phyloP scores from a whole-genome alignment of 2,329 filamentous ascomycete genomes.

The Gnomoniopsis smithogilvyi region DNA sequence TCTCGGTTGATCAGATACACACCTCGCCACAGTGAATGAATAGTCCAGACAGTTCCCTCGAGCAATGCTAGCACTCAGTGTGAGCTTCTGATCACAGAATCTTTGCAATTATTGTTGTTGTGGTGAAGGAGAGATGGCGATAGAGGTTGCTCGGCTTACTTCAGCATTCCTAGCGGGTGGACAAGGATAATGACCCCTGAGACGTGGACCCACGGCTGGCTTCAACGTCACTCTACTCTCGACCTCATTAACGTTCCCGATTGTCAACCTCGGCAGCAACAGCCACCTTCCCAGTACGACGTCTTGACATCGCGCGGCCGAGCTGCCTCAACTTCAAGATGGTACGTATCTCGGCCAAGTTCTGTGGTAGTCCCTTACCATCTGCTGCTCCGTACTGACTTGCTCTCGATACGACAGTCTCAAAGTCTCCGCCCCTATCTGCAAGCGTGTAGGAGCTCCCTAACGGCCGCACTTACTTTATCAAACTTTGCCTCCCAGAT shows the following conservation, averaged over 20 bases:
- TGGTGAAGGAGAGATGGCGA: no score
- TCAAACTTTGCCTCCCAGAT: constrained; percentile 98
- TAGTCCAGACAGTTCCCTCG: no score
- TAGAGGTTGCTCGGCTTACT: no score
- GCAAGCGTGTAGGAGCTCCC: constrained; percentile 89
- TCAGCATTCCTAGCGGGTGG: neutral
- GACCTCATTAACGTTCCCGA: neutral
- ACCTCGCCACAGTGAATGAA: no score
- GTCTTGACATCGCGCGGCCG: constrained; percentile 8
- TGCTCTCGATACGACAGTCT: constrained; percentile 55
- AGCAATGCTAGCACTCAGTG: no score
- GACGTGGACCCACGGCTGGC: neutral
- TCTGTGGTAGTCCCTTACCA: neutral
- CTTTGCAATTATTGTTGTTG: no score
- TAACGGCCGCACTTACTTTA: constrained; percentile 89
- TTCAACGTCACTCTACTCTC: constrained; percentile 8
- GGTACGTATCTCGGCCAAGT: neutral
- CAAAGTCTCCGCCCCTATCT: constrained; percentile 97
- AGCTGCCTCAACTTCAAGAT: constrained; percentile 8
- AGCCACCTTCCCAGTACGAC: constrained; percentile 5
- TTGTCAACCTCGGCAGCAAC: constrained; percentile 8
- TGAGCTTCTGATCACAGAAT: no score
- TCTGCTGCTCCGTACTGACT: constrained; percentile 21
- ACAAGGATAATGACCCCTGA: neutral
- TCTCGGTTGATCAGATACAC: no score